Conservation (phyloP, 139 green algal genomes). For the Mesostigma viride region DNA sequence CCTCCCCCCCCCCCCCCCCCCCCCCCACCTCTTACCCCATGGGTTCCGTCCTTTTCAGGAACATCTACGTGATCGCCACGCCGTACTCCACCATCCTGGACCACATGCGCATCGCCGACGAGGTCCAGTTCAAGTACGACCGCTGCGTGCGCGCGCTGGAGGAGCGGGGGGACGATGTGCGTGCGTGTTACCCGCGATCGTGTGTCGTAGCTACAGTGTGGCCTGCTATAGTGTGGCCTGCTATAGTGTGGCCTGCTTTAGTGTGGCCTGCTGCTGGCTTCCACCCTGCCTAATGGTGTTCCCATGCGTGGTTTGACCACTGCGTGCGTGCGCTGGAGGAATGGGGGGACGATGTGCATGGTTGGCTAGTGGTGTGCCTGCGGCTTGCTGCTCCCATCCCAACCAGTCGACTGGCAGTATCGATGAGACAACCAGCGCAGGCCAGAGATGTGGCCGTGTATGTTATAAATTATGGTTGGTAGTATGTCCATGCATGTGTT, state of each 20-base stretch:
- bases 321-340: conserved; percentile 42
- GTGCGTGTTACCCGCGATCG: background rate
- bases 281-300: too few relatives aligned
- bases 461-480: too few relatives aligned
- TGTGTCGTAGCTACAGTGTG: background rate
- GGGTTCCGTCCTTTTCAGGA: conserved; percentile 9
- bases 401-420: too few relatives aligned
- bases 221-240: too few relatives aligned
- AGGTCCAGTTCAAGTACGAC: conserved; percentile 75
- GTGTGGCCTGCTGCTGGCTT: too few relatives aligned
- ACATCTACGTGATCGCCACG: conserved; percentile 54
- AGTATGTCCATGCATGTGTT: too few relatives aligned
- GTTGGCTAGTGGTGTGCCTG: background rate
- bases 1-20: too few relatives aligned
- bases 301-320: conserved; percentile 68
- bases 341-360: background rate
- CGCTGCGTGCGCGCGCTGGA: conserved; percentile 45
- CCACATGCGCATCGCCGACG: conserved; percentile 75
- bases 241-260: too few relatives aligned
- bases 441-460: too few relatives aligned
- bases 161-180: background rate
- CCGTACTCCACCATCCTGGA: conserved; percentile 73
- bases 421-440: too few relatives aligned
- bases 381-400: background rate
- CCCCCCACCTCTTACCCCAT: too few relatives aligned